Evolutionary conservation across 2,329 filamentous ascomycete species (phyloP), one percentile per base, ranked within the genome.

Genomic region (Sporothrix inflata): DNA sequence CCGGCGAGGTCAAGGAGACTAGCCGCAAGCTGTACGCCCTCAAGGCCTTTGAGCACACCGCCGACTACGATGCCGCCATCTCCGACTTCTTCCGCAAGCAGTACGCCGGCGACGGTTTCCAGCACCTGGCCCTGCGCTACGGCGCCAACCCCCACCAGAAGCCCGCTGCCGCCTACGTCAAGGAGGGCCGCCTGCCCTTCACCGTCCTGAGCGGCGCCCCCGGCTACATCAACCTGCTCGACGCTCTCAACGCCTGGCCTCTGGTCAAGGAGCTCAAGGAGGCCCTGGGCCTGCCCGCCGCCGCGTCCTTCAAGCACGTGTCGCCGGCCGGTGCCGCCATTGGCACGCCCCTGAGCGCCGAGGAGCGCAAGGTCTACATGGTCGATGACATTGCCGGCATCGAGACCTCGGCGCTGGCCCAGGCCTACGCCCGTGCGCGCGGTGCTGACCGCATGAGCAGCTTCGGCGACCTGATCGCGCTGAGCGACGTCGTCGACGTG

Each of bases 91-190:
- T 99, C 90, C 92, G 96, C 81, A 95, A 97, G 87, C 91, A 97
- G 84, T 99, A 98, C 80, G 94, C 96, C 72, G 90, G 90, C 75
- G 91, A 94, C 73, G 94, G 94, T 75, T 83, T 89, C 75, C 93
- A 98, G 84, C 90, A 97, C 82, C 80, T 97, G 74, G 85, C 93
- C 73, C 91, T 99, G 75, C 92, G 96, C 78, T 99, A 99, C 82
- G 96, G 96, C 74, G 93, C 94, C 79, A 99, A 99, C 86, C 96
- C 96, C 42, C 96, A 99, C 84, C 96, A 99, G 85, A 98, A 98
- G 87, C 94, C 95, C 60, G 96, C 96, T 42, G 90, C 94, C 24
- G 94, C 95, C 69, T 98, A 89, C 81, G 89, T 91, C 76, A 87
- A 87, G 76, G 87, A 91, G 72, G 89, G 88, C 74, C 86, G 89